These are phyloP conservation scores for Cordyceps sp. DNA, from an alignment of 2,329 filamentous ascomycete species.

Conservation along the genomic window DNA sequence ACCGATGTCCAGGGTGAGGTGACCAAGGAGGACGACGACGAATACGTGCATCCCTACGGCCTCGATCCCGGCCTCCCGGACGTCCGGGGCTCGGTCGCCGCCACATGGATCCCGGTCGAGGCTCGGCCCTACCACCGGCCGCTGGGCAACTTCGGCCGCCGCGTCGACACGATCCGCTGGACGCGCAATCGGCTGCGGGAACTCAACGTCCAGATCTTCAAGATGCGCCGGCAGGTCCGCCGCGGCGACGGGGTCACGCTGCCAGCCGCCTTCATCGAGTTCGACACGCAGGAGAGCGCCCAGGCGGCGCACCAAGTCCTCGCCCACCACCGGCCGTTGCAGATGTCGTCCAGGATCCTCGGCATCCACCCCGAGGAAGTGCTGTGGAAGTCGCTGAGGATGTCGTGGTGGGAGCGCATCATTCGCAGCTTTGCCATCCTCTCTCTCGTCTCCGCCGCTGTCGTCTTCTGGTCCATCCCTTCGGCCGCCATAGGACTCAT, in stretches of 20 bases:
- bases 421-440: conserved; percentile 53
- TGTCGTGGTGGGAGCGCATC: conserved; percentile 76
- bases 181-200: conserved; percentile 38
- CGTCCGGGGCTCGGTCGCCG: conserved; percentile 38
- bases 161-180: conserved; percentile 92
- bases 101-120: conserved; percentile 57
- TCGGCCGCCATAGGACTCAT: conserved; percentile 70
- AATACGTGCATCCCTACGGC: conserved; percentile 21
- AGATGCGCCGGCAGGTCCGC: conserved; percentile 60
- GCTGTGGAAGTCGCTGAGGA: conserved; percentile 71
- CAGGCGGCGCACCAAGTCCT: conserved; percentile 78
- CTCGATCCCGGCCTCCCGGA: conserved; percentile 18
- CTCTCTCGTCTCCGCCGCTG: conserved; percentile 56
- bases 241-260: conserved; percentile 52
- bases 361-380: conserved; percentile 71
- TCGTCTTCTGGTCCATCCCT: conserved; percentile 72
- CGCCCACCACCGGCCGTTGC: conserved; percentile 70
- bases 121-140: conserved; percentile 58
- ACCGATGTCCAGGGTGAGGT: not conserved
- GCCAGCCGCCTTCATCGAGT: conserved; percentile 81
- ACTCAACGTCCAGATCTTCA: conserved; percentile 25
- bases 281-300: conserved; percentile 64
- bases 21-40: conserved; percentile 10
- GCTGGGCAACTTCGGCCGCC: conserved; percentile 58
- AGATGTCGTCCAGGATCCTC: conserved; percentile 74